These are phyloP conservation scores for Phytophthora tentaculata DNA, from an alignment of 352 stramenopile genomes.

Conservation along the genomic window DNA sequence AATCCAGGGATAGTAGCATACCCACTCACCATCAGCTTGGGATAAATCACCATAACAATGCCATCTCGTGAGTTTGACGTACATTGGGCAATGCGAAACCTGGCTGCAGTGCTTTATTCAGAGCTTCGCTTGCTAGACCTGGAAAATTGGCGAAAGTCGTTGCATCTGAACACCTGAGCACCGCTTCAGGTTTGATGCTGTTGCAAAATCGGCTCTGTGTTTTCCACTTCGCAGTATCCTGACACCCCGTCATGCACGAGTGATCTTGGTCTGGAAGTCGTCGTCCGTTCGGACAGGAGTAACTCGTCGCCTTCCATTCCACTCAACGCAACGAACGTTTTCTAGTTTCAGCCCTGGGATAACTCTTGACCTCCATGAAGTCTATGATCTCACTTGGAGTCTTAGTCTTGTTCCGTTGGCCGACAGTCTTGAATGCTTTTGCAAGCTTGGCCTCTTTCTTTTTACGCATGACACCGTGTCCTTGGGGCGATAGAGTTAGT, in stretches of 20 bases:
- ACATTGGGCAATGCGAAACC: slow-evolving; percentile 19
- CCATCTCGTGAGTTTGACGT: slow-evolving; percentile 23
- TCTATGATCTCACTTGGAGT: background rate
- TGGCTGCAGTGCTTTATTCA: slow-evolving; percentile 5
- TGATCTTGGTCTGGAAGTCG: slow-evolving; percentile 21
- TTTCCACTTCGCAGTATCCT: slow-evolving; percentile 54
- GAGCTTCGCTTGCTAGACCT: slow-evolving; percentile 12
- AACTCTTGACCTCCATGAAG: slow-evolving; percentile 7
- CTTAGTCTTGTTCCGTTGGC: background rate
- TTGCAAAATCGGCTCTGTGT: slow-evolving; percentile 25
- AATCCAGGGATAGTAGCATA: slow-evolving; percentile 46
- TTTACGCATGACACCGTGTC: slow-evolving; percentile 13
- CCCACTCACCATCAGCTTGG: slow-evolving; percentile 42
- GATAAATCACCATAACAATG: slow-evolving; percentile 63
- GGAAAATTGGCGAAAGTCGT: slow-evolving; percentile 44
- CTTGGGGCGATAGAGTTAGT: slow-evolving; percentile 26
- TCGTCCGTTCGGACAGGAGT: slow-evolving; percentile 28
- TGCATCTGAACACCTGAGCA: slow-evolving; percentile 50
- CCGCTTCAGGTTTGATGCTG: slow-evolving; percentile 29
- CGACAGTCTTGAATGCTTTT: slow-evolving; percentile 6
- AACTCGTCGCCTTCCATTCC: slow-evolving; percentile 26
- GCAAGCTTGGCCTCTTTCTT: background rate
- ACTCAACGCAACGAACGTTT: slow-evolving; percentile 22
- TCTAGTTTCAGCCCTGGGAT: slow-evolving; percentile 5
- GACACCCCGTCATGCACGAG: slow-evolving; percentile 30